A percentile compares a stretch with the other conserved stretches of the same genome.
Evolutionary conservation across 768 basidiomycete genomes (phyloP).

Genomic region (Galerina marginata): DNA sequence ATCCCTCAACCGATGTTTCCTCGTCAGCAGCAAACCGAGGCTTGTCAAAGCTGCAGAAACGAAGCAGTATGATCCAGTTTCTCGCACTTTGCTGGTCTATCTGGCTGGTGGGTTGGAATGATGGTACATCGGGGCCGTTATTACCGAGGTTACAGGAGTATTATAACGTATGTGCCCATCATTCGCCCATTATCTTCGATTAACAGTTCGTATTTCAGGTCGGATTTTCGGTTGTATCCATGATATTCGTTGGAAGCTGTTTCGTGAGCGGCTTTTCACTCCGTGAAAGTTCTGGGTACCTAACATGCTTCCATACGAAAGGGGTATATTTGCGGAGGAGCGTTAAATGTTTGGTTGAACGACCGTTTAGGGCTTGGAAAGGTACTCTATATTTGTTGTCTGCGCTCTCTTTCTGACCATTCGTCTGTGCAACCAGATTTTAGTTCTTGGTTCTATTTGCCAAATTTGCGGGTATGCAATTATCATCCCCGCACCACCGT

Average conservation of each 20-base stretch:
- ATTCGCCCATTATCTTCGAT: neutral
- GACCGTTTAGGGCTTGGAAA: conserved; percentile 48
- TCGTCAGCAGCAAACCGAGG: neutral
- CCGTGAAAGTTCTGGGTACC: too few species aligned
- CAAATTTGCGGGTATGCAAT: conserved; percentile 60
- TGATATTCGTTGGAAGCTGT: conserved; percentile 28
- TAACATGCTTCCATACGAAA: conserved; percentile 10
- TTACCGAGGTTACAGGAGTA: conserved; percentile 70
- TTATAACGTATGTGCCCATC: conserved; percentile 46
- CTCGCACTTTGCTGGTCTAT: conserved; percentile 57
- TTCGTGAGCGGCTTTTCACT: conserved; percentile 15
- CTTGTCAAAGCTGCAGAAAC: conserved; percentile 23
- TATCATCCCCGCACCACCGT: conserved; percentile 60
- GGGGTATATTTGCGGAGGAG: conserved; percentile 46
- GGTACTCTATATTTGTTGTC: conserved; percentile 24
- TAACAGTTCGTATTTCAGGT: conserved; percentile 13
- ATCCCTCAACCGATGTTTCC: neutral
- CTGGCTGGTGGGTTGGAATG: conserved; percentile 78
- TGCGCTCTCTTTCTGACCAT: neutral
- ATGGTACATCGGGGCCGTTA: conserved; percentile 75
- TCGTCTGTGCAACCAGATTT: conserved; percentile 9
- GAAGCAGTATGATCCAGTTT: conserved; percentile 51
- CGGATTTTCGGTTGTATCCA: conserved; percentile 25
- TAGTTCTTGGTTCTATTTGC: conserved; percentile 45
- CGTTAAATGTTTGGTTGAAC: conserved; percentile 42